Evolutionary conservation across 2,329 filamentous ascomycete genomes (phyloP).

Genomic region (Amauroascus niger): DNA sequence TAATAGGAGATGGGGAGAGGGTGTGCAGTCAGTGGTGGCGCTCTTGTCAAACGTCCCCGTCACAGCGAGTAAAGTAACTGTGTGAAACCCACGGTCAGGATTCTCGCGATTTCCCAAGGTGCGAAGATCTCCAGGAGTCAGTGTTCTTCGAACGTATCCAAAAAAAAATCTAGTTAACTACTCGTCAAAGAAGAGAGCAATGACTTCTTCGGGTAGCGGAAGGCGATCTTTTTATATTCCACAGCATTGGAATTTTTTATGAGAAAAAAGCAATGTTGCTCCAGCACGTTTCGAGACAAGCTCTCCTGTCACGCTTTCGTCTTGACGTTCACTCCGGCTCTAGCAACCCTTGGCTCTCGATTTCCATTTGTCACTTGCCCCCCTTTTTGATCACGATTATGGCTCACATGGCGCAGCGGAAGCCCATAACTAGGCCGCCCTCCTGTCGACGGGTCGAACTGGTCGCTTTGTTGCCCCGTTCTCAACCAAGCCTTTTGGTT

Average conservation of each 20-base stretch:
- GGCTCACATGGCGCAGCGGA: slow-evolving; percentile 3
- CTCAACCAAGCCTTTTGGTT: too few relatives aligned
- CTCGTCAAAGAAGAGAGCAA: neutral
- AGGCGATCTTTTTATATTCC: neutral
- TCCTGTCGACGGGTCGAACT: neutral
- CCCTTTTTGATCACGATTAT: neutral
- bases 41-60: slow-evolving; percentile 1
- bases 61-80: neutral
- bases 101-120: neutral
- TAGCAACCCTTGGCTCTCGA: neutral
- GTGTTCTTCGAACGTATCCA: neutral
- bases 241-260: neutral
- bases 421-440: neutral
- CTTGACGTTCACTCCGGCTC: neutral
- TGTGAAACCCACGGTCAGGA: neutral
- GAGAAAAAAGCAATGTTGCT: neutral
- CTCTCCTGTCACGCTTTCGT: neutral
- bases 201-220: neutral
- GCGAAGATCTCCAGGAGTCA: neutral
- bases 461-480: too few relatives aligned
- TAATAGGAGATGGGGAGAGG: neutral
- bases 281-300: neutral
- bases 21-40: neutral
- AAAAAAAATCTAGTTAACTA: neutral
- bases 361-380: slow-evolving; percentile 1